Conservation (phyloP, 257 asterid genomes). For the Ilex asprella region DNA sequence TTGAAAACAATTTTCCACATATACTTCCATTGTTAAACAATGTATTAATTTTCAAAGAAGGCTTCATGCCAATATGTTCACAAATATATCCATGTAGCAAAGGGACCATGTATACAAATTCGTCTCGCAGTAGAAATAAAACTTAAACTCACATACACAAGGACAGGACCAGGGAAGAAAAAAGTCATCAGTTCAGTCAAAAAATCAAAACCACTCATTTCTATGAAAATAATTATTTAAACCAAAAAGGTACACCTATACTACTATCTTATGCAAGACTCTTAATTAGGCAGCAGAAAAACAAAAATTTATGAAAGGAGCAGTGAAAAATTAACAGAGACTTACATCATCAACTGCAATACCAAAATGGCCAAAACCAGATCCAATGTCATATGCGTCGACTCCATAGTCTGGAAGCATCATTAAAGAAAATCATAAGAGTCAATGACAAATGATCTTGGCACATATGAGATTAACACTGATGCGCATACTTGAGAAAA, state of each 20-base stretch:
- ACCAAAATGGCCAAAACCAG: constrained; percentile 94
- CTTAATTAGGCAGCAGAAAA: constrained; percentile 4
- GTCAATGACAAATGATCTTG: constrained; percentile 11
- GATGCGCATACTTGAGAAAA: background rate
- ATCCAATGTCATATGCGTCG: constrained; percentile 85
- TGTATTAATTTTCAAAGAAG: background rate
- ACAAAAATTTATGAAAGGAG: too few species aligned
- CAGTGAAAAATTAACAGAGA: constrained; percentile 11
- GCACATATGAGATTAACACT: constrained; percentile 3
- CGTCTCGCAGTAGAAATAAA: too few species aligned
- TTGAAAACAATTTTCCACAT: too few species aligned
- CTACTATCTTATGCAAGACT: too few species aligned
- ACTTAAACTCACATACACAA: too few species aligned
- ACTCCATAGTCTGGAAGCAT: constrained; percentile 77
- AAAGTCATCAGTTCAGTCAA: too few species aligned
- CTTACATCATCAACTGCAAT: constrained; percentile 98
- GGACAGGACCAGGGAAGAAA: too few species aligned
- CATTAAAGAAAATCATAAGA: constrained; percentile 16
- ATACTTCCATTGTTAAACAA: too few species aligned
- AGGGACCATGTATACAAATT: too few species aligned
- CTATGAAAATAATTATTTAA: too few species aligned
- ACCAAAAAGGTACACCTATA: too few species aligned
- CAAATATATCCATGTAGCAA: background rate
- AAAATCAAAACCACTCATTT: too few species aligned
- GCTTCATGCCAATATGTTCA: background rate